A percentile compares a stretch with the other conserved stretches of the same genome.
phyloP scores from a whole-genome alignment of 1,284 basidiomycete species.

The Thecaphora frezii region DNA sequence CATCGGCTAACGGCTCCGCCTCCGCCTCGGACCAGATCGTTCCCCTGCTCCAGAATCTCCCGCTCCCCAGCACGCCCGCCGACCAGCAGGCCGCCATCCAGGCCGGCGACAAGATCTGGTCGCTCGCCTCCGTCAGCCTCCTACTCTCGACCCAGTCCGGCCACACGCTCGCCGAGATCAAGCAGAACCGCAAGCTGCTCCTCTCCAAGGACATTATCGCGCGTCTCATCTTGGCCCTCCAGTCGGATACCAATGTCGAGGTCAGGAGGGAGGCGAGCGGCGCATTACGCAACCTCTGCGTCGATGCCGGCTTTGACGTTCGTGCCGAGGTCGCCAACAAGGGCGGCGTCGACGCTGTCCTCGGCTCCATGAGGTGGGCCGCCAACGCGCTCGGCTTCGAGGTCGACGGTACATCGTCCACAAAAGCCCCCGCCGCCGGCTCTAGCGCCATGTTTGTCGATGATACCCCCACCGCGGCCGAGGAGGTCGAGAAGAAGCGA shows the following conservation, averaged over 20 bases:
- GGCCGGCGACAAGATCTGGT: slow-evolving; percentile 51
- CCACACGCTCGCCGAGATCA: slow-evolving; percentile 24
- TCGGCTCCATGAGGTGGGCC: slow-evolving; percentile 41
- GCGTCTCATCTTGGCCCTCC: slow-evolving; percentile 44
- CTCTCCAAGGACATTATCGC: slow-evolving; percentile 38
- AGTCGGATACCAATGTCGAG: slow-evolving; percentile 40
- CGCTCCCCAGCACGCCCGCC: slow-evolving; percentile 10
- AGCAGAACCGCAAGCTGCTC: slow-evolving; percentile 33
- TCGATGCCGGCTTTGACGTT: slow-evolving; percentile 43
- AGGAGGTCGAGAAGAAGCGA: slow-evolving; percentile 26
- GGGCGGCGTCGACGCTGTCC: slow-evolving; percentile 31
- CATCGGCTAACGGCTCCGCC: slow-evolving; percentile 2
- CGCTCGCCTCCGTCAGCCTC: slow-evolving; percentile 48
- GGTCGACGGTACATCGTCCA: slow-evolving; percentile 6
- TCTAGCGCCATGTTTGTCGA: slow-evolving; percentile 18
- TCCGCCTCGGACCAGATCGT: slow-evolving; percentile 24
- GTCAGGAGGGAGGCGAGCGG: slow-evolving; percentile 53
- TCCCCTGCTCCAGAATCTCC: slow-evolving; percentile 45
- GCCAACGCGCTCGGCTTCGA: slow-evolving; percentile 35
- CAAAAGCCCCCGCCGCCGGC: slow-evolving; percentile 4
- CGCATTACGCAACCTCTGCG: slow-evolving; percentile 54
- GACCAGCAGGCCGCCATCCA: slow-evolving; percentile 12
- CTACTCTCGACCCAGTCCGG: slow-evolving; percentile 36
- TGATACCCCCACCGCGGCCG: slow-evolving; percentile 17
- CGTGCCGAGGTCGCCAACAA: slow-evolving; percentile 44